These are phyloP conservation scores for Trichoderma brevicompactum DNA, from an alignment of 2,329 filamentous ascomycete species.

Conservation along the genomic window DNA sequence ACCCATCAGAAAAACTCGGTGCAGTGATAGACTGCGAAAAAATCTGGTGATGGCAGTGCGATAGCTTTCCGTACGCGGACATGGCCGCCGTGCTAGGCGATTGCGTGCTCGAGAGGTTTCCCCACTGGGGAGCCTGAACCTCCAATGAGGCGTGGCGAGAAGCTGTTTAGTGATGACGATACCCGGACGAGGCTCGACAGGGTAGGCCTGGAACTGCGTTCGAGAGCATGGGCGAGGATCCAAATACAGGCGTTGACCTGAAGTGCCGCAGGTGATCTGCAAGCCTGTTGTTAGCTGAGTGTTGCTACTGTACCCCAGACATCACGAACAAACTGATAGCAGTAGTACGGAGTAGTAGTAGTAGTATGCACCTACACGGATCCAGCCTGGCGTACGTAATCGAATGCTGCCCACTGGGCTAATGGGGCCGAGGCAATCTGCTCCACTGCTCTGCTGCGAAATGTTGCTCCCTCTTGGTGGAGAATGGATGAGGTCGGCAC, in stretches of 20 bases:
- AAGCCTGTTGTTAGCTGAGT: constrained; percentile 11
- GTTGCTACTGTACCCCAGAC: constrained; percentile 21
- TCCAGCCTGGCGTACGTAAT: constrained; percentile 17
- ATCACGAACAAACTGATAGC: neutral
- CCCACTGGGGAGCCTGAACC: constrained; percentile 19
- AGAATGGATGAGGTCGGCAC: neutral
- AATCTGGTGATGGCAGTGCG: constrained; percentile 17
- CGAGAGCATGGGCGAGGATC: constrained; percentile 5
- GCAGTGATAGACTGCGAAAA: neutral
- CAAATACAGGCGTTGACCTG: neutral
- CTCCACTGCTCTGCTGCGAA: neutral
- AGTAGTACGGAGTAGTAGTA: neutral
- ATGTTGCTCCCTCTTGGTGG: neutral
- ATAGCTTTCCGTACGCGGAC: constrained; percentile 21
- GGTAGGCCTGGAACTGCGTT: neutral
- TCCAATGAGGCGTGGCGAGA: constrained; percentile 22
- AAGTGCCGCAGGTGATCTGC: constrained; percentile 18
- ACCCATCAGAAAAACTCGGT: neutral
- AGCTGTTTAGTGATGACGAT: constrained; percentile 15
- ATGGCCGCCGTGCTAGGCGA: constrained; percentile 28
- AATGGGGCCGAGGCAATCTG: neutral
- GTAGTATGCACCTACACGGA: neutral
- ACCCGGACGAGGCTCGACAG: constrained; percentile 14
- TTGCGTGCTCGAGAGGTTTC: constrained; percentile 27
- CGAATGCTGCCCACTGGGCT: neutral